Evolutionary conservation across 495 filamentous ascomycete genomes (phyloP), one percentile per base, ranked within the genome.

Genomic region (Clohesyomyces aquaticus): DNA sequence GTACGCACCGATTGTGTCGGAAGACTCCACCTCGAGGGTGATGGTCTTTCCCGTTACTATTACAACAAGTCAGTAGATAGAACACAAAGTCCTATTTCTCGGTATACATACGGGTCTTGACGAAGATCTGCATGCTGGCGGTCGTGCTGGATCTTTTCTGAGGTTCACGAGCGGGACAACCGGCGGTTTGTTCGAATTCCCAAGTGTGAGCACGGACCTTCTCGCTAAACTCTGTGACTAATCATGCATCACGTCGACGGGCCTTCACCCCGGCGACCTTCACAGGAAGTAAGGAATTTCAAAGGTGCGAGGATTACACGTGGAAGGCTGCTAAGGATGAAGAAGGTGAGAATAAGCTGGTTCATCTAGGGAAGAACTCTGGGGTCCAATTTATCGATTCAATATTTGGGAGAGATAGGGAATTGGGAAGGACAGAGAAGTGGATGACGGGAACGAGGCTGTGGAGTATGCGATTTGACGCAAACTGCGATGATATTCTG

Each of bases 21-120:
- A 90, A 77, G 91, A 96, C 86, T 97, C 93, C 78, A 96, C 93
- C 86, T 98, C 94, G 76, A 98, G 90, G 81, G 94, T 98, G 87
- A 97, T 98, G 81, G 94, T 98, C 88, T 98, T 98, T 82, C 94
- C 66, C 60, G 60, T 92, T 82, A 91, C 94, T 71, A 94, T 88
- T 83, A 91, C 93, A 84, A 94, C 93, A 83, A 47, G 32, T 65
- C 35, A 58, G 55, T 29, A 59, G 22, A 23, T 73, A 63, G 51
- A 59, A 61, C 64, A 29, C 3, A 29, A 72, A 63, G 68, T 66
- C 57, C 75, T 2, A 43, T 9, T n/a, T 28, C 14, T 21, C 16
- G 35, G n/a, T 12, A 28, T 27, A 70, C 73, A 71, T 77, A 28
- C 75, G 74, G 71, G 76, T 77, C 70, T 78, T 78, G 46, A 78